Percentiles rank a stretch among this genome's conserved stretches.
Evolutionary conservation across 2,329 filamentous ascomycete genomes (phyloP).

Genomic region (Colletotrichum caudatum): DNA sequence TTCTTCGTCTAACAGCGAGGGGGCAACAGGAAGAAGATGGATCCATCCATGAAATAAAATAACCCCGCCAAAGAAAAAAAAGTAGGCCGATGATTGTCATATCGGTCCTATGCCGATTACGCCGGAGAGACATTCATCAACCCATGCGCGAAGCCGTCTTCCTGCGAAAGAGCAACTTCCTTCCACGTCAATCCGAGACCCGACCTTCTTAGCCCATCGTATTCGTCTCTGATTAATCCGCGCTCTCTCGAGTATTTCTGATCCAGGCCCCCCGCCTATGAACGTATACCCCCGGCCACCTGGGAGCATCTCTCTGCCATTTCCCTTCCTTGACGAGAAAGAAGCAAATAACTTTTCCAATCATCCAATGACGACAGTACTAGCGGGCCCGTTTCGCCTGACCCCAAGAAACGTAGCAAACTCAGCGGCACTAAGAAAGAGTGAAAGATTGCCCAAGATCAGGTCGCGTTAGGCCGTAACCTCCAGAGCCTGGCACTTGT

Average conservation of each 20-base stretch:
- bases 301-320: constrained; percentile 7
- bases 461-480: neutral
- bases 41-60: neutral
- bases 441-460: constrained; percentile 13
- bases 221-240: constrained; percentile 19
- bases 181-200: neutral
- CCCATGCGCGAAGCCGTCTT: neutral
- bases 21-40: constrained; percentile 19
- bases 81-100: constrained; percentile 11
- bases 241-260: constrained; percentile 20
- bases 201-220: constrained; percentile 9
- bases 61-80: constrained; percentile 3
- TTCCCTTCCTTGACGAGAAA: constrained; percentile 22
- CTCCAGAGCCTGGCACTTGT: constrained; percentile 9
- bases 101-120: constrained; percentile 26
- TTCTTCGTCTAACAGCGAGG: constrained; percentile 40
- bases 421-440: constrained; percentile 16
- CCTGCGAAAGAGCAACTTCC: neutral
- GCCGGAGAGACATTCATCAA: constrained; percentile 33
- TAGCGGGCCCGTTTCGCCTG: neutral
- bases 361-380: constrained; percentile 24
- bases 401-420: constrained; percentile 30
- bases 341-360: constrained; percentile 40
- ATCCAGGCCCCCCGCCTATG: constrained; percentile 1
- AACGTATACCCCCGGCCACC: constrained; percentile 10